Base-by-base conservation (phyloP, 2,329 filamentous ascomycete species). In the Aspergillus sp. region DNA sequence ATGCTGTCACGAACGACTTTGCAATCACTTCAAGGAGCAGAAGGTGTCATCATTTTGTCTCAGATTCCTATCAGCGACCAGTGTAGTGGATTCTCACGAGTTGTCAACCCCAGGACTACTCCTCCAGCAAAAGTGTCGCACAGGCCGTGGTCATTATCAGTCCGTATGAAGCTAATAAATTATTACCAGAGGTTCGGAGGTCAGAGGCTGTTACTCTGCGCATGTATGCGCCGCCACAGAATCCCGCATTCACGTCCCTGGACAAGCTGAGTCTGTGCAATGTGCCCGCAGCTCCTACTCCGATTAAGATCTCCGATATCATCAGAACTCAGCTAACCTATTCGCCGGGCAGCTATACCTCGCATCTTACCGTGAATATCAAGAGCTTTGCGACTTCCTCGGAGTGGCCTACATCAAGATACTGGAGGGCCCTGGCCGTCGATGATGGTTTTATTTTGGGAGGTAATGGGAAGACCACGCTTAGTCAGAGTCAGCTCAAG, bases 311-410 rank as follows among this genome's bases (percentile, higher is more conserved):
- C 3, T 58, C 53, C 10, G 60, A 55, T 7, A 58, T 47, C 0
- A 57, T 78, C 0, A 60, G 67, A 0, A 64, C 71, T 0, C 71
- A 80, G 48, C 71, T 88, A 84, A 85, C 39, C 64, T 88, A 0
- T 88, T 89, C 47, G 72, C 85, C 0, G 85, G 85, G 0, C 82
- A 85, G 47, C 70, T 88, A 0, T 88, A 88, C 54, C 68, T 88
- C 7, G 62, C 60, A 0, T 74, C 70, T 0, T 78, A 73, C 39
- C 49, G 66, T 0, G 76, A 86, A 46, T 89, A 88, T 51, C 52
- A 60, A 0, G 60, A 54, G 5, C 48, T 66, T 10, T 61, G 53
- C 15, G 39, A 48, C 2, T 53, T 55, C 23, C 47, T 60, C 0
- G 52, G 58, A 1, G 52, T 60, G 17, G 57, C 58, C 3, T 60